phyloP scores from a whole-genome alignment of 1,284 basidiomycete genomes.

The Flammula alnicola region DNA sequence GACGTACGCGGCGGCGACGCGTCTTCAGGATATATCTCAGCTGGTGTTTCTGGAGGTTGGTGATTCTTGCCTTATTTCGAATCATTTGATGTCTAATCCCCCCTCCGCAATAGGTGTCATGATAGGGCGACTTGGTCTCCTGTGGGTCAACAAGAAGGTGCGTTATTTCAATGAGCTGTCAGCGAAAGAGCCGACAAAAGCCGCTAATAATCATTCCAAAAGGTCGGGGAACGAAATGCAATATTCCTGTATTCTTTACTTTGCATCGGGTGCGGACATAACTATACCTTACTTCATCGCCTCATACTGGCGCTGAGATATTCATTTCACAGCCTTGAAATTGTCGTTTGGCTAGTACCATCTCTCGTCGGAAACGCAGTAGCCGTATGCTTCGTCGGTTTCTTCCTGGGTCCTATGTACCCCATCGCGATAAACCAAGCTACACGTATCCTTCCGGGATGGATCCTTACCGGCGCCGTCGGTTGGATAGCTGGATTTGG shows the following conservation, averaged over 20 bases:
- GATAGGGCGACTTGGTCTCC: slow-evolving; percentile 55
- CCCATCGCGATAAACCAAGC: slow-evolving; percentile 69
- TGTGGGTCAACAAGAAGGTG: slow-evolving; percentile 57
- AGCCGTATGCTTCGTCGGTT: slow-evolving; percentile 60
- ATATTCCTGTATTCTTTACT: slow-evolving; percentile 56
- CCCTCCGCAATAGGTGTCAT: slow-evolving; percentile 48
- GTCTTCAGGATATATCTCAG: slow-evolving; percentile 54
- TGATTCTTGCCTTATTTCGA: neutral
- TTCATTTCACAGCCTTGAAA: slow-evolving; percentile 48
- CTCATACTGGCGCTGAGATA: neutral
- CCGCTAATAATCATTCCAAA: too few relatives aligned
- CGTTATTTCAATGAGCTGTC: neutral
- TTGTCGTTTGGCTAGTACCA: slow-evolving; percentile 67
- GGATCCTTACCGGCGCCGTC: slow-evolving; percentile 67
- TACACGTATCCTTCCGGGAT: slow-evolving; percentile 59
- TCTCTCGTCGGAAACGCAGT: slow-evolving; percentile 63
- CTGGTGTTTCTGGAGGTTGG: slow-evolving; percentile 56
- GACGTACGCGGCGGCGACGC: slow-evolving; percentile 49
- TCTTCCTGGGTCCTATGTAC: slow-evolving; percentile 66
- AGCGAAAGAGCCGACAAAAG: too few relatives aligned
- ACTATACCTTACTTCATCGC: neutral
- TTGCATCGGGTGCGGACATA: slow-evolving; percentile 26
- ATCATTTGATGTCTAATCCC: neutral
- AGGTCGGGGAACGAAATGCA: slow-evolving; percentile 54
- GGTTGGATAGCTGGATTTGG: slow-evolving; percentile 73